Evolutionary conservation across 1,139 yeast species (phyloP), one percentile per base, ranked within the genome.

Genomic region (Spathaspora sp.): DNA sequence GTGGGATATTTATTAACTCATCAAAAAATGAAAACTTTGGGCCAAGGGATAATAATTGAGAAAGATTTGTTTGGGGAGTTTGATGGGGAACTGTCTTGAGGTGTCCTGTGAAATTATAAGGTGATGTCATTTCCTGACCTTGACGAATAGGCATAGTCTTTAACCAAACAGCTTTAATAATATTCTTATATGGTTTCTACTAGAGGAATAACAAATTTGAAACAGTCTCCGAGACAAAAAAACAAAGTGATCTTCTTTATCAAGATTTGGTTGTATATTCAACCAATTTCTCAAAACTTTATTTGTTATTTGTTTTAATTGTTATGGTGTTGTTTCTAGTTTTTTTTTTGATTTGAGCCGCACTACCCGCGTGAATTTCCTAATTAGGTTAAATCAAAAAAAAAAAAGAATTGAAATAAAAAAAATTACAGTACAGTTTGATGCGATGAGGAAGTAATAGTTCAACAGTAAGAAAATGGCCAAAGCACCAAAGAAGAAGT

Each of bases 401-500:
- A 13, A 2, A n/a, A 7, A 31, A 13, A 2, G 5, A 7, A 6
- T 27, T n/a, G 4, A 31, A 31, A 15, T 13, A 31, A 31, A 15
- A 31, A 31, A 31, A 31, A 13, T 13, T 31, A 31, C 17, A 6
- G 7, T 11, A 13, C 9, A n/a, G 4, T 31, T 6, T 11, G 4
- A 20, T 31, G 36, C 17, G 36, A 31, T 31, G 36, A 31, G 36
- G 8, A 31, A 7, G 17, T 13, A 13, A 31, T 6, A 31, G 36
- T 5, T n/a, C 3, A 4, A n/a, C 9, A 13, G 17, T n/a, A n/a
- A n/a, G n/a, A n/a, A 6, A 13, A 82, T 80, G 86, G 81, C 77
- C 36, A 80, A 80, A 56, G 82, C 79, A 23, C 76, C 75, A 26
- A 78, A 72, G 52, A 80, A 80, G 66, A 78, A 75, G 59, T 79